Evolutionary conservation across 1,139 yeast species (phyloP).

Genomic region (Chernovozyma aurita): DNA sequence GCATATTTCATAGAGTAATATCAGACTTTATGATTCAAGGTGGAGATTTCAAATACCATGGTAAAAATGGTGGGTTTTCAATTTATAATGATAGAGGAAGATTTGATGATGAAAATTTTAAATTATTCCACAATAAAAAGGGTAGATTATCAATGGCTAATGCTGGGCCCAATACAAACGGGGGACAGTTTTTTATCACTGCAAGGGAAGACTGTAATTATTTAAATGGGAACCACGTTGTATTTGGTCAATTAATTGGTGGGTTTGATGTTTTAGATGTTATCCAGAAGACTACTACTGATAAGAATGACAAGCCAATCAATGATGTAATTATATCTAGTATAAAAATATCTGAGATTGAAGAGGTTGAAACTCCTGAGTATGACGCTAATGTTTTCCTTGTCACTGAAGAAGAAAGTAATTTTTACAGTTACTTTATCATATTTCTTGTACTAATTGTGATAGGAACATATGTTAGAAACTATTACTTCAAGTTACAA

Average conservation of each 20-base stretch:
- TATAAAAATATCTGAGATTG: constrained; percentile 15
- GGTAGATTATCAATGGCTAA: constrained; percentile 45
- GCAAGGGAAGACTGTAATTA: constrained; percentile 23
- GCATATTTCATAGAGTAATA: constrained; percentile 35
- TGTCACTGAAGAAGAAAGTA: background rate
- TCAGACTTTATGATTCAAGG: constrained; percentile 38
- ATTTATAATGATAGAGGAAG: constrained; percentile 22
- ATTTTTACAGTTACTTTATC: constrained; percentile 2
- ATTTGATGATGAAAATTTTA: constrained; percentile 38
- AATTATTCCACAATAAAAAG: constrained; percentile 27
- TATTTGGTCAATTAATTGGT: constrained; percentile 50
- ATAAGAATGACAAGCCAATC: constrained; percentile 35
- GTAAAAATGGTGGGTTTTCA: constrained; percentile 30
- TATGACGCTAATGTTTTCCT: background rate
- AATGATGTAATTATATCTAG: constrained; percentile 27
- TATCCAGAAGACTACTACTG: constrained; percentile 34
- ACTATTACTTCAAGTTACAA: constrained; percentile 4
- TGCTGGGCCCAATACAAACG: constrained; percentile 38
- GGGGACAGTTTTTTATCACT: constrained; percentile 39
- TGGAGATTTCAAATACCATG: constrained; percentile 27
- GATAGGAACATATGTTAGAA: background rate
- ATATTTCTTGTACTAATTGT: constrained; percentile 1
- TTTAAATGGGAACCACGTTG: constrained; percentile 54
- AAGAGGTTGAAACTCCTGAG: constrained; percentile 1
- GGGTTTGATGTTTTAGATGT: constrained; percentile 36